Base-by-base conservation (phyloP, 768 basidiomycete genomes). In the Zangia roseola region DNA sequence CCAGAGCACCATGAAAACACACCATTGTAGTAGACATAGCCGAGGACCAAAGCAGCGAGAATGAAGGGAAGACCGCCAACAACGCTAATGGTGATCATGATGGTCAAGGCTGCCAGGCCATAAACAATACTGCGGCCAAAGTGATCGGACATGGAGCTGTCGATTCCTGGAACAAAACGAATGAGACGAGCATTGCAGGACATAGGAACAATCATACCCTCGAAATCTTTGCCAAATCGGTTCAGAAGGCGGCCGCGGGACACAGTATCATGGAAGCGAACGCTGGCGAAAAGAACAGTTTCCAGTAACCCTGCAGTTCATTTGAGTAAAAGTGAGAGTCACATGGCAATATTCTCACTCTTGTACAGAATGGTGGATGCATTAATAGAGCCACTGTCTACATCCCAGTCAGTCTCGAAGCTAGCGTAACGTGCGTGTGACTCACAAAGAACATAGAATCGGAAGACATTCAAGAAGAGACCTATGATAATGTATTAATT, bases 181-280 rank as follows among this genome's bases (percentile, higher is more conserved):
- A 61, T 65, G 53, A 54, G 12, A 45, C 42, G 12, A 35, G n/a
- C 5, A 10, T 23, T 24, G 10, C 25, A 23, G 13, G 7, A 17
- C 3, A 17, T 21, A 13, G 14, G 28, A 17, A 19, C 5, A 34
- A 10, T 33, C 51, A 24, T 48, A 69, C 77, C 88, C 72, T 94
- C 91, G 47, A 94, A 88, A 62, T 94, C 93, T 65, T 94, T 94
- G 36, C 93, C 92, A 54, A 89, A 88, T 39, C 91, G 74, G 56
- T 94, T 91, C 31, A 94, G 68, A 10, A 90, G 71, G 2, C 92
- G 82, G 6, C 94, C 94, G 31, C 91, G 81, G 43, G 86, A 90
- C 2, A 91, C 81, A 0, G 93, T 97, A 60, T 97, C 94, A 57
- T 95, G 94, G 76, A 97, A 95, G 35, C 93, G 81, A 48, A 95